A percentile compares a stretch with the other conserved stretches of the same genome.
Evolutionary conservation across 2,329 filamentous ascomycete species (phyloP).

Genomic region (Penicillium griseofulvum): DNA sequence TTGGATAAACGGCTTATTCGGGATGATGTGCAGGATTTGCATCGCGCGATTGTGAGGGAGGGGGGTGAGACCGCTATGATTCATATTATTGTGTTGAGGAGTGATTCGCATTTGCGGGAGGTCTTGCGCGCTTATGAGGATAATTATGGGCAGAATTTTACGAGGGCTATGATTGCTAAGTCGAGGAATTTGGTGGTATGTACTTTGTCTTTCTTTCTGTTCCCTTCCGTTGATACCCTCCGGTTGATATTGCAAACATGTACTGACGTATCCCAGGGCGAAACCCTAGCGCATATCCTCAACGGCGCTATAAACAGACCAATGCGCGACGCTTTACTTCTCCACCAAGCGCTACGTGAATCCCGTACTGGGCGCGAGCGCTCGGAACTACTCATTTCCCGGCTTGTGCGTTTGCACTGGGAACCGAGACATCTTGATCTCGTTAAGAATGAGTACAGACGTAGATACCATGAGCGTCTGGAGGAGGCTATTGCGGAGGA

Average conservation of each 20-base stretch:
- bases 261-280: conserved; percentile 61
- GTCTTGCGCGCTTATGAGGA: conserved; percentile 74
- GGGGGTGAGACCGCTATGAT: conserved; percentile 93
- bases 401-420: conserved; percentile 90
- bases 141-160: conserved; percentile 75
- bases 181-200: conserved; percentile 89
- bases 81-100: conserved; percentile 74
- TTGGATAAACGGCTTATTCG: conserved; percentile 62
- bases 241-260: background rate
- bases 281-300: conserved; percentile 89
- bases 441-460: conserved; percentile 75
- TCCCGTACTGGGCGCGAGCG: conserved; percentile 69
- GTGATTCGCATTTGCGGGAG: conserved; percentile 77
- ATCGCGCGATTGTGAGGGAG: conserved; percentile 65
- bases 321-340: conserved; percentile 83
- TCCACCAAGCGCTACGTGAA: conserved; percentile 83
- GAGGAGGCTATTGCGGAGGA: conserved; percentile 76
- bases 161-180: conserved; percentile 80
- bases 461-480: conserved; percentile 71
- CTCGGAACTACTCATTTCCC: conserved; percentile 81
- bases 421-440: conserved; percentile 75
- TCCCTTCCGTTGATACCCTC: no score
- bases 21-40: conserved; percentile 70
- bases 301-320: conserved; percentile 96
- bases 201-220: conserved; percentile 25